These are phyloP conservation scores for Xerocomus amazonicus DNA, from an alignment of 1,284 basidiomycete species.

Conservation along the genomic window DNA sequence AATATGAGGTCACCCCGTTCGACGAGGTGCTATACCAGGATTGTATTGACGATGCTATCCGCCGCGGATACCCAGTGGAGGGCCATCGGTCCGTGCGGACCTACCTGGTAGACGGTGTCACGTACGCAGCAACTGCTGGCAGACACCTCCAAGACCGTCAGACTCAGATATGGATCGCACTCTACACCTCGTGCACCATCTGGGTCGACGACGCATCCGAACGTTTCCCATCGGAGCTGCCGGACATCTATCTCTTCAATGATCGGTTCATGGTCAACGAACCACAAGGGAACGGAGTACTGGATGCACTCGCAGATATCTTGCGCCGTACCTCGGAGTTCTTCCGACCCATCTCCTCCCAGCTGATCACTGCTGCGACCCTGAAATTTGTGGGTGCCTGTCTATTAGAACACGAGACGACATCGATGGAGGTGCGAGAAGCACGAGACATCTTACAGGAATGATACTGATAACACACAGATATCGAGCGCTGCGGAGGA, in stretches of 20 bases:
- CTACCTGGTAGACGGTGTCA: slow-evolving; percentile 15
- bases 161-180: slow-evolving; percentile 27
- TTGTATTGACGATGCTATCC: slow-evolving; percentile 13
- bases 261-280: slow-evolving; percentile 21
- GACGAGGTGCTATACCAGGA: slow-evolving; percentile 16
- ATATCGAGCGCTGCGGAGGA: slow-evolving; percentile 15
- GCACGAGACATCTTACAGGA: neutral
- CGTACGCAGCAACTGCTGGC: slow-evolving; percentile 17
- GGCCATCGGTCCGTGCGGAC: slow-evolving; percentile 12
- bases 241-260: slow-evolving; percentile 26
- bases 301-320: slow-evolving; percentile 31
- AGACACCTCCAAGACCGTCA: slow-evolving; percentile 12
- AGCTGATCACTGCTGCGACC: slow-evolving; percentile 30
- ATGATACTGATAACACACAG: neutral
- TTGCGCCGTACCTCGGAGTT: slow-evolving; percentile 17
- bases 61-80: slow-evolving; percentile 19
- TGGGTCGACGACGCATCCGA: slow-evolving; percentile 31
- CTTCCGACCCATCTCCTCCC: slow-evolving; percentile 17
- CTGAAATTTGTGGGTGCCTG: slow-evolving; percentile 26
- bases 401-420: slow-evolving; percentile 31
- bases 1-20: slow-evolving; percentile 14
- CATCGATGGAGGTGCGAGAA: slow-evolving; percentile 17
- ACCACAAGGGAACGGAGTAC: slow-evolving; percentile 20
- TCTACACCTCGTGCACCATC: slow-evolving; percentile 31
- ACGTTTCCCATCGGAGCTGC: slow-evolving; percentile 15